A percentile compares a stretch with the other conserved stretches of the same genome.
phyloP scores from a whole-genome alignment of 495 filamentous ascomycete genomes.

The Paragyromitra xinjiangensis region DNA sequence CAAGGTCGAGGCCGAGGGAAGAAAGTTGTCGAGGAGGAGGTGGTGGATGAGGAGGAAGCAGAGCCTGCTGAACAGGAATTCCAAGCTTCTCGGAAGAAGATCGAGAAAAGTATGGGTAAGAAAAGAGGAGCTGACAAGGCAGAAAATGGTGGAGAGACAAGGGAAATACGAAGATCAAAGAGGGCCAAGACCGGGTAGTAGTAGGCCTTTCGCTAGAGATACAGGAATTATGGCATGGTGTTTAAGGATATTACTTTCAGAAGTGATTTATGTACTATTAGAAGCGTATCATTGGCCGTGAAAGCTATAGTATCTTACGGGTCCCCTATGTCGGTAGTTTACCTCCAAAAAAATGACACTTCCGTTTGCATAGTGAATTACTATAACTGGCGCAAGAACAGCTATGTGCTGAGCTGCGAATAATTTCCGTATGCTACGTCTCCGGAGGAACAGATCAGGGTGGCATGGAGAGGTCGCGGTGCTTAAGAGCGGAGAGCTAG shows the following conservation, averaged over 20 bases:
- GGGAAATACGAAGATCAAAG: conserved; percentile 56
- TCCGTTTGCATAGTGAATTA: neutral
- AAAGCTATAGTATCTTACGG: neutral
- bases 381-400: neutral
- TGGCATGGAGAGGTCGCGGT: too few relatives aligned
- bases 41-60: conserved; percentile 55
- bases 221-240: neutral
- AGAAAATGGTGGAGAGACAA: conserved; percentile 20
- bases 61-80: conserved; percentile 77
- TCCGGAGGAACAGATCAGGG: too few relatives aligned
- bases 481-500: neutral
- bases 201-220: neutral
- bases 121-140: neutral
- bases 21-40: conserved; percentile 59
- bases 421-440: too few relatives aligned
- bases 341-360: too few relatives aligned
- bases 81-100: conserved; percentile 62
- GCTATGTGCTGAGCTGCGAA: too few relatives aligned
- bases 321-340: neutral
- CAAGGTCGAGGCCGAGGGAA: conserved; percentile 65
- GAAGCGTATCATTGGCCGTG: neutral
- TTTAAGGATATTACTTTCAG: conserved; percentile 6
- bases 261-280: neutral
- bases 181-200: conserved; percentile 51
- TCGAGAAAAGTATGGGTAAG: conserved; percentile 42